These are phyloP conservation scores for Eleusine indica DNA, from an alignment of 176 grass and related monocot species.

Conservation along the genomic window DNA sequence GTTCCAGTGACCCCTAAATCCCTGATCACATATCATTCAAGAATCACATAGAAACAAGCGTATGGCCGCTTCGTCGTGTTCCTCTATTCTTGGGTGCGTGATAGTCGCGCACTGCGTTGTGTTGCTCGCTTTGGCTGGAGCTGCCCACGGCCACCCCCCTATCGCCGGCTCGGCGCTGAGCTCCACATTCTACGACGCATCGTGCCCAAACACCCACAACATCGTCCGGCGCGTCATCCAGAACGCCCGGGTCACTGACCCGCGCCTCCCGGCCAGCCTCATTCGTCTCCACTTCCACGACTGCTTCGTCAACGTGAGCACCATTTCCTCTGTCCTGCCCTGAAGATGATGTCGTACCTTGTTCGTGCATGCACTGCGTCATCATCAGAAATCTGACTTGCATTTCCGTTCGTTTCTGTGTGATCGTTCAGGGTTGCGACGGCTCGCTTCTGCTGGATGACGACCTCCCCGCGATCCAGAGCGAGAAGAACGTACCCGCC, in stretches of 20 bases:
- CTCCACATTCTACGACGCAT: constrained; percentile 18
- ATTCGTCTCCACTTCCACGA: constrained; percentile 51
- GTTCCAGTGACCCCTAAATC: background rate
- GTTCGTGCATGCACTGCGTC: background rate
- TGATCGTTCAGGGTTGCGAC: constrained; percentile 21
- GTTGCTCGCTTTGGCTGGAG: background rate
- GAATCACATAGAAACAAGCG: background rate
- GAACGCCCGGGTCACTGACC: constrained; percentile 20
- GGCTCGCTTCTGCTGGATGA: constrained; percentile 32
- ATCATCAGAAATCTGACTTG: background rate
- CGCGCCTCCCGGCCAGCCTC: constrained; percentile 42
- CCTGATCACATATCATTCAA: background rate
- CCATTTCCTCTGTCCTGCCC: background rate
- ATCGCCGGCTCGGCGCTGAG: constrained; percentile 1
- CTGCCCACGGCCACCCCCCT: background rate
- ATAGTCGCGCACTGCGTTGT: background rate
- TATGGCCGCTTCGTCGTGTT: background rate
- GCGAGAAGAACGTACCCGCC: constrained; percentile 29
- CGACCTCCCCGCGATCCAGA: constrained; percentile 15
- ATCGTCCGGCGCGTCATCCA: constrained; percentile 35
- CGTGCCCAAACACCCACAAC: constrained; percentile 12
- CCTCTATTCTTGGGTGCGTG: background rate
- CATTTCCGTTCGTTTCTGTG: background rate
- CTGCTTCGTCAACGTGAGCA: constrained; percentile 44
- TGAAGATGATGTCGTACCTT: too few relatives aligned